phyloP scores from a whole-genome alignment of 2,329 filamentous ascomycete genomes.

The Fusarium phyllophilum region DNA sequence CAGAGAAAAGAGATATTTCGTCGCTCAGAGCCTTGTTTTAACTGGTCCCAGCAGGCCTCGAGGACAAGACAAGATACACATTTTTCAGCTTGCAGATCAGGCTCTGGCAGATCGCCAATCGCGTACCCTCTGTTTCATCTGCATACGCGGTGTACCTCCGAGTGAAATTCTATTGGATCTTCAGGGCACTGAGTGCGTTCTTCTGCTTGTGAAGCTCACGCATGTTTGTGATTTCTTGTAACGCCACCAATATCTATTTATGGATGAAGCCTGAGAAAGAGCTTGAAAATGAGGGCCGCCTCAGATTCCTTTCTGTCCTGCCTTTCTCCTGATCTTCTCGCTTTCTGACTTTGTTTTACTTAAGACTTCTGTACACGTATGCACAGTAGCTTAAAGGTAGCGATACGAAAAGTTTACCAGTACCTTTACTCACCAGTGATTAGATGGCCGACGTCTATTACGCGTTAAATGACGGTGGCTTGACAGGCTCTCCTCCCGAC shows the following conservation, averaged over 20 bases:
- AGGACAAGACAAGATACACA: background rate
- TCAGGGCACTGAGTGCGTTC: background rate
- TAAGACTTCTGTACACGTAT: background rate
- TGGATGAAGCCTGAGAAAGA: background rate
- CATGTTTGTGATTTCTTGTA: background rate
- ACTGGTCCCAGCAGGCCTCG: background rate
- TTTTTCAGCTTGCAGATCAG: background rate
- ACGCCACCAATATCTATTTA: background rate
- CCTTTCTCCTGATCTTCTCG: background rate
- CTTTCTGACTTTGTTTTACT: background rate
- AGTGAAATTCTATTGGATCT: background rate
- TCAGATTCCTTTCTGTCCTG: too few species aligned
- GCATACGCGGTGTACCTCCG: background rate
- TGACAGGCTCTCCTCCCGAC: background rate
- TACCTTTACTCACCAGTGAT: accelerated
- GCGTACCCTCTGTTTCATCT: background rate
- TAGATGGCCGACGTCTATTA: background rate
- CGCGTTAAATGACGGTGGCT: background rate
- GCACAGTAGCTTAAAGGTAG: background rate
- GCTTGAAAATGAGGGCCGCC: background rate
- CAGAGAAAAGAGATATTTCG: background rate
- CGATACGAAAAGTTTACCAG: background rate
- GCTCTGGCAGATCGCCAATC: background rate
- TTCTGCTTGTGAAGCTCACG: background rate
- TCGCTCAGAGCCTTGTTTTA: too few species aligned